A percentile compares a stretch with the other conserved stretches of the same genome.
phyloP scores from a whole-genome alignment of 2,329 filamentous ascomycete genomes.

The Elsinoe fawcettii region DNA sequence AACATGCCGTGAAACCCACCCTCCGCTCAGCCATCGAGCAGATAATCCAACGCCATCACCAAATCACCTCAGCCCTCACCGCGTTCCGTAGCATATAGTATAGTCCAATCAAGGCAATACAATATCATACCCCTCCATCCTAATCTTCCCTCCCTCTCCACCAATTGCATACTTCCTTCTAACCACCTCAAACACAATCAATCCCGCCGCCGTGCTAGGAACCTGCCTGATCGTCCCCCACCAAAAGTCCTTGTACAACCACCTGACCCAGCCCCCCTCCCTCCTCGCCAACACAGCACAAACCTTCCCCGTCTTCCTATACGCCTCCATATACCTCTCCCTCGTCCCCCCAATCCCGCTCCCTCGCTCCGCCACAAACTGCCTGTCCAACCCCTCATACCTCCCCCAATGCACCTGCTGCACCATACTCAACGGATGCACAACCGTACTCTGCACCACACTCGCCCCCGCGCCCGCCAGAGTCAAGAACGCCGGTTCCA shows the following conservation, averaged over 20 bases:
- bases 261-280: slow-evolving; percentile 50
- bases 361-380: slow-evolving; percentile 22
- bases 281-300: slow-evolving; percentile 53
- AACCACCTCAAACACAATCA: slow-evolving; percentile 73
- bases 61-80: slow-evolving; percentile 12
- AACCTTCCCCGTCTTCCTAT: slow-evolving; percentile 57
- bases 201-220: slow-evolving; percentile 65
- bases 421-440: slow-evolving; percentile 64
- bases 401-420: slow-evolving; percentile 67
- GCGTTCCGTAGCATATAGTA: not conserved
- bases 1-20: not conserved
- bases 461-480: slow-evolving; percentile 62
- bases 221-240: slow-evolving; percentile 65
- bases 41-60: not conserved
- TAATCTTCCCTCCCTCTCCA: slow-evolving; percentile 56
- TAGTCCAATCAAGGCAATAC: slow-evolving; percentile 42
- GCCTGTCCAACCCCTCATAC: slow-evolving; percentile 62
- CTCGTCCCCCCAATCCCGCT: slow-evolving; percentile 40
- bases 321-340: slow-evolving; percentile 61
- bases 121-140: slow-evolving; percentile 64
- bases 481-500: slow-evolving; percentile 65
- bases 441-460: slow-evolving; percentile 58
- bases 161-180: slow-evolving; percentile 62
- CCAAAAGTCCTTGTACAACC: slow-evolving; percentile 66
- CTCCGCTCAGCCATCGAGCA: not conserved